These are phyloP conservation scores for Chlorella variabilis DNA, from an alignment of 163 green algal species.

Conservation along the genomic window DNA sequence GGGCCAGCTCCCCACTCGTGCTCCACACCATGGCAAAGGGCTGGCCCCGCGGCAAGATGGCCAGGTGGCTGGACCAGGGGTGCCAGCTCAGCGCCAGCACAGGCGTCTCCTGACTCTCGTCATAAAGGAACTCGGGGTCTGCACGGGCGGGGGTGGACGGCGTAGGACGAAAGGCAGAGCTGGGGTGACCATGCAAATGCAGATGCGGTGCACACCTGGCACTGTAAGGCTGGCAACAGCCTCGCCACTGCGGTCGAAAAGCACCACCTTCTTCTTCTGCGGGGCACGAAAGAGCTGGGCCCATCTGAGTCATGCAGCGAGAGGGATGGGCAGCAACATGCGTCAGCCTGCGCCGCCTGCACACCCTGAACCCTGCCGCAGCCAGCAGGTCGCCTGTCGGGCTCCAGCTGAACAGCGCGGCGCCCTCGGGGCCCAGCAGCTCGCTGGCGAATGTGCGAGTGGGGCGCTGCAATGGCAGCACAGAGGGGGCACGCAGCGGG, in stretches of 20 bases:
- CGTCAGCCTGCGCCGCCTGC: not conserved
- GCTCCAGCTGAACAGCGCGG: conserved; percentile 12
- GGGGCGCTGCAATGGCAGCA: conserved; percentile 1
- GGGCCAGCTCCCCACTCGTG: conserved; percentile 61
- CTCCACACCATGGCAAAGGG: conserved; percentile 71
- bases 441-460: conserved; percentile 13
- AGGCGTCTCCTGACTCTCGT: not conserved
- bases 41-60: conserved; percentile 65
- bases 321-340: not conserved
- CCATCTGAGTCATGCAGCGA: too few relatives aligned
- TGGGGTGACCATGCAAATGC: too few relatives aligned
- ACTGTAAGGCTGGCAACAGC: conserved; percentile 66
- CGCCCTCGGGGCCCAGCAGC: conserved; percentile 13
- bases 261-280: conserved; percentile 64
- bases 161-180: too few relatives aligned
- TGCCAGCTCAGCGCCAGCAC: conserved; percentile 53
- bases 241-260: conserved; percentile 68
- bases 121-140: conserved; percentile 30
- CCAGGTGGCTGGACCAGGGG: conserved; percentile 61
- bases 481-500: not conserved
- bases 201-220: conserved; percentile 9
- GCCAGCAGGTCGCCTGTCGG: conserved; percentile 19
- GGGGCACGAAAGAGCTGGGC: too few relatives aligned
- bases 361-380: conserved; percentile 4
- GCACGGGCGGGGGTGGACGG: not conserved